Evolutionary conservation across 2,329 filamentous ascomycete species (phyloP).

Genomic region (Colletotrichum godetiae): DNA sequence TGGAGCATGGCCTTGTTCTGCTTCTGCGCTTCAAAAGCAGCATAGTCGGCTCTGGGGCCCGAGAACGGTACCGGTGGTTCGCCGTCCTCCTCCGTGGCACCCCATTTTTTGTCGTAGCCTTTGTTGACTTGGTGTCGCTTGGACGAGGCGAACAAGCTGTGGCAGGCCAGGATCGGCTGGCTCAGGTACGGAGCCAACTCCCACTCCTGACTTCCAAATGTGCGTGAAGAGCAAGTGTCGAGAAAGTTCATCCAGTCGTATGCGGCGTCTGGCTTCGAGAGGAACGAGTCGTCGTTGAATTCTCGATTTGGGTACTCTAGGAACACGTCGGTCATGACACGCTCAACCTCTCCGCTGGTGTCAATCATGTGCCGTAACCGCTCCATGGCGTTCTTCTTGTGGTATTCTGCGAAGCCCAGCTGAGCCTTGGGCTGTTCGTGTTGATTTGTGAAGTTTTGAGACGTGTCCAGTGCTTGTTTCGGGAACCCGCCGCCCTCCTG

Average conservation of each 20-base stretch:
- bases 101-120: conserved; percentile 58
- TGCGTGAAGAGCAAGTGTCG: conserved; percentile 80
- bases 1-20: conserved; percentile 80
- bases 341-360: conserved; percentile 81
- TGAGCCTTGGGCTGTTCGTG: conserved; percentile 68
- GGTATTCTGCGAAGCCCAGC: conserved; percentile 78
- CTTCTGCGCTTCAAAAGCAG: conserved; percentile 83
- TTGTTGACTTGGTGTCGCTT: conserved; percentile 58
- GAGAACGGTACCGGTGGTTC: conserved; percentile 77
- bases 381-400: conserved; percentile 78
- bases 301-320: conserved; percentile 85
- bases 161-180: conserved; percentile 88
- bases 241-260: conserved; percentile 98
- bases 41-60: conserved; percentile 83
- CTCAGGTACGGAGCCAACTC: conserved; percentile 89
- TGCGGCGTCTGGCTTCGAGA: conserved; percentile 86
- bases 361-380: conserved; percentile 81
- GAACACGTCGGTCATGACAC: conserved; percentile 86
- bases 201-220: conserved; percentile 91
- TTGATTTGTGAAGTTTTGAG: conserved; percentile 45
- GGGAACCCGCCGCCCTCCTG: conserved; percentile 83
- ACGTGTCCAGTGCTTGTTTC: conserved; percentile 59
- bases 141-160: conserved; percentile 87
- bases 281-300: conserved; percentile 91
- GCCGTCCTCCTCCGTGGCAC: conserved; percentile 59